Evolutionary conservation across 1,139 yeast genomes (phyloP), one percentile per base, ranked within the genome.

Genomic region (Magnusiomyces tetraspermus): DNA sequence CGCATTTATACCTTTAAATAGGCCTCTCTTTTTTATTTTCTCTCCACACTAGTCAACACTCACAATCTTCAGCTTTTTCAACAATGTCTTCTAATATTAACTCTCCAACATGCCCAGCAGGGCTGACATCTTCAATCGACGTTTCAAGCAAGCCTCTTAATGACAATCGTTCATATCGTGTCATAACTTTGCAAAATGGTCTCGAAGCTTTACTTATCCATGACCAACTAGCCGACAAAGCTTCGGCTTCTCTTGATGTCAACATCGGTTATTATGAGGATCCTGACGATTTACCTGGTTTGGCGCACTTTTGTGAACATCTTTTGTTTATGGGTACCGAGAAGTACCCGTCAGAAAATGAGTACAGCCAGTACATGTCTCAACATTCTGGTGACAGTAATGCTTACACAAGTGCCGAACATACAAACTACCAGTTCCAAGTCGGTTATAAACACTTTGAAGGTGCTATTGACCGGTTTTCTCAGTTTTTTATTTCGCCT

Each of bases 261-360:
- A 81, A 86, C 61, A 92, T 89, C 24, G 98, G 98, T 21, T 78
- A 96, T 2, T 86, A 84, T 66, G 79, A 85, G 50, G 97, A 92
- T 64, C 87, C 86, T 19, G 74, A 76, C 50, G 73, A 76, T 30
- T 68, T 88, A 31, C 84, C 90, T 1, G 98, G 98, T 1, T 73
- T 92, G 57, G 98, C 98, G 2, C 98, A 92, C 69, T 92, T 92
- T 68, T 89, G 97, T 70, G 98, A 92, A 71, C 98, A 92, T 69
- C 74, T 92, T 60, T 73, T 92, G 57, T 92, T 92, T 67, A 88
- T 92, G 96, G 98, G 98, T n/a, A 90, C 97, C 3, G 75, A 79
- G 60, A 90, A 89, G 69, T 92, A 84, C 63, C 98, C 98, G 0
- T 75, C 77, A 55, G 98, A 92, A 67, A 89, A 88, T 67, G 97